phyloP scores from a whole-genome alignment of 2,329 filamentous ascomycete species.

The Raffaelea ambrosiae region DNA sequence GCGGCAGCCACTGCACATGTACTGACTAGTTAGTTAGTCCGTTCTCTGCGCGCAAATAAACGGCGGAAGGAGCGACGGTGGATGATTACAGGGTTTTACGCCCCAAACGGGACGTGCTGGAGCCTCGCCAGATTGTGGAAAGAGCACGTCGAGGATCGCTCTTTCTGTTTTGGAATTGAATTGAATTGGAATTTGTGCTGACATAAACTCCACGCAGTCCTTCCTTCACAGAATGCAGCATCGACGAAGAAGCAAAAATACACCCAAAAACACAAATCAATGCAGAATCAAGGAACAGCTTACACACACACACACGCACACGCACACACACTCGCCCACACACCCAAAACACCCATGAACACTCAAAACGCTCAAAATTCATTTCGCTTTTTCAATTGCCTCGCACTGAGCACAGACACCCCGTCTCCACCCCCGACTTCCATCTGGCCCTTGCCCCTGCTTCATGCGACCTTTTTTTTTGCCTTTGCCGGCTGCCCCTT shows the following conservation, averaged over 20 bases:
- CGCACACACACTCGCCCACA: background rate
- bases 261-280: too few relatives aligned
- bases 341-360: background rate
- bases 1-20: background rate
- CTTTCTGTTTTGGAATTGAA: too few relatives aligned
- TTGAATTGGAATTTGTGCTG: too few relatives aligned
- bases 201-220: too few relatives aligned
- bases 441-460: conserved; percentile 4
- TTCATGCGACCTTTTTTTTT: conserved; percentile 5
- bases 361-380: background rate
- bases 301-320: background rate
- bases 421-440: background rate
- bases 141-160: background rate
- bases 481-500: background rate
- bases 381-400: background rate
- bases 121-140: conserved; percentile 1
- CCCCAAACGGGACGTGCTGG: too few relatives aligned
- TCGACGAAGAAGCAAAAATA: too few relatives aligned
- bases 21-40: too few relatives aligned
- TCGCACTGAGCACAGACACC: conserved; percentile 3
- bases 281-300: too few relatives aligned
- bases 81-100: too few relatives aligned
- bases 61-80: too few relatives aligned
- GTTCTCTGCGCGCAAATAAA: too few relatives aligned
- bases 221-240: too few relatives aligned